phyloP scores from a whole-genome alignment of 495 filamentous ascomycete genomes.

The Amorphotheca resinae region DNA sequence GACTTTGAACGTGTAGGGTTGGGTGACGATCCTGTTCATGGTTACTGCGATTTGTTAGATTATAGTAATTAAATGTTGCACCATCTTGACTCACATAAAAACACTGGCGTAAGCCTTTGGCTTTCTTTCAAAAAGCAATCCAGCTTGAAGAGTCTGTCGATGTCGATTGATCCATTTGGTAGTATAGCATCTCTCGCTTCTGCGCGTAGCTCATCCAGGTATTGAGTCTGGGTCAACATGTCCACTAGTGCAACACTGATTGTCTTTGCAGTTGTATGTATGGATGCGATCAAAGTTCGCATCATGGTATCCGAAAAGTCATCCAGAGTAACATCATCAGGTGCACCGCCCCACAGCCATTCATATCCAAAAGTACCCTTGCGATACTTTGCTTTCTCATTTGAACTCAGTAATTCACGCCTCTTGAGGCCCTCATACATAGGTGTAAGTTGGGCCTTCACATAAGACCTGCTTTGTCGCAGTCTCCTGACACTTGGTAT shows the following conservation, averaged over 20 bases:
- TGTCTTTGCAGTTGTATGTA: background rate
- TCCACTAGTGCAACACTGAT: background rate
- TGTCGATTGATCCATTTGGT: background rate
- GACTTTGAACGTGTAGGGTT: background rate
- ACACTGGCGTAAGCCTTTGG: background rate
- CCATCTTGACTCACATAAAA: background rate
- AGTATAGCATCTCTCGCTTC: background rate
- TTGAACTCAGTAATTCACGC: background rate
- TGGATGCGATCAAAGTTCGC: background rate
- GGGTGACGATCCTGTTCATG: background rate
- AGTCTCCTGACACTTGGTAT: background rate
- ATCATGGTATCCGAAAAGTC: background rate
- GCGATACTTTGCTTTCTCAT: background rate
- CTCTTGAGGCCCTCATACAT: background rate
- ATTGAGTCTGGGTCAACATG: background rate
- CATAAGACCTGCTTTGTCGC: background rate
- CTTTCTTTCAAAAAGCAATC: slow-evolving; percentile 3
- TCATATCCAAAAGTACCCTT: background rate
- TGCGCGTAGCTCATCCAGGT: background rate
- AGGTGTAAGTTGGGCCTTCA: background rate
- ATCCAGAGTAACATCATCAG: background rate
- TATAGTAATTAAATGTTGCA: background rate
- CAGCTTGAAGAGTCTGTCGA: background rate
- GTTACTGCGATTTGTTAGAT: background rate
- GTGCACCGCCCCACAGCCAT: background rate